These are phyloP conservation scores for Daldinia eschscholtzii DNA, from an alignment of 2,329 filamentous ascomycete genomes.

Conservation along the genomic window DNA sequence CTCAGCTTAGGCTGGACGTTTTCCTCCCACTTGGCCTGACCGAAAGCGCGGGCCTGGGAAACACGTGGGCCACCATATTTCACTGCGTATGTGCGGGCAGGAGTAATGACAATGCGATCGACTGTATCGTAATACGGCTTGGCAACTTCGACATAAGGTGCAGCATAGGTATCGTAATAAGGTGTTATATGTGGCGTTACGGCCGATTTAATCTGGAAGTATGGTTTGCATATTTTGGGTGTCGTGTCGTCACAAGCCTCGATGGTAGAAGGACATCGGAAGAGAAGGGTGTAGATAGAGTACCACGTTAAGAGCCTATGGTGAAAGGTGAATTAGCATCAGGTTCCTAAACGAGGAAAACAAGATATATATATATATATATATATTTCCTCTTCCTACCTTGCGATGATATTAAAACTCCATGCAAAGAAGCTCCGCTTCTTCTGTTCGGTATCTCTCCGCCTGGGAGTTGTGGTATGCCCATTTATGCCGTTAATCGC, in stretches of 20 bases:
- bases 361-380: neutral
- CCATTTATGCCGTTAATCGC: slow-evolving; percentile 55
- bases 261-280: slow-evolving; percentile 82
- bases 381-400: slow-evolving; percentile 53
- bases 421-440: slow-evolving; percentile 54
- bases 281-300: slow-evolving; percentile 80
- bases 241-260: slow-evolving; percentile 76
- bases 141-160: slow-evolving; percentile 81
- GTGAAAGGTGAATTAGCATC: slow-evolving; percentile 30
- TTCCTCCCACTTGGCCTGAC: slow-evolving; percentile 80
- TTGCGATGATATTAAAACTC: slow-evolving; percentile 64
- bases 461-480: slow-evolving; percentile 53
- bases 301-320: slow-evolving; percentile 86
- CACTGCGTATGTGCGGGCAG: slow-evolving; percentile 74
- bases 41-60: slow-evolving; percentile 74
- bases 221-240: slow-evolving; percentile 85
- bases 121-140: slow-evolving; percentile 79
- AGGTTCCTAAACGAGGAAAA: slow-evolving; percentile 23
- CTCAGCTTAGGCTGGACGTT: slow-evolving; percentile 80
- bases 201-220: slow-evolving; percentile 73
- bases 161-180: slow-evolving; percentile 87
- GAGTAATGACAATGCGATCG: slow-evolving; percentile 75
- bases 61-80: slow-evolving; percentile 82
- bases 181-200: slow-evolving; percentile 82
- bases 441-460: slow-evolving; percentile 46